Base-by-base conservation (phyloP, 345 rosid species). In the Arabis hirsuta region DNA sequence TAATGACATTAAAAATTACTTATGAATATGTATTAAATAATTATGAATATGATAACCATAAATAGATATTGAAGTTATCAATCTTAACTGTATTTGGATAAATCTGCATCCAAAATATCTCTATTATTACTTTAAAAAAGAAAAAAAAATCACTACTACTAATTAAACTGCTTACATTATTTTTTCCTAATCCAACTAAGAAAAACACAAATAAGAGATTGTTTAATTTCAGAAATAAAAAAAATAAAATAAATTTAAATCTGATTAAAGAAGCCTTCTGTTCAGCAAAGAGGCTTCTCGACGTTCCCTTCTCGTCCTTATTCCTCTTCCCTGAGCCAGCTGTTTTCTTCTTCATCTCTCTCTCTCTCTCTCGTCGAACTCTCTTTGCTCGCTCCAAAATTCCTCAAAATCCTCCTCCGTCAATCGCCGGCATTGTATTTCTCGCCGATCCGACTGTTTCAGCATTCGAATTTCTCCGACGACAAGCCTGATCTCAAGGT, bases 401-500 rank as follows among this genome's bases (percentile, higher is more conserved):
- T 65, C 58, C 55, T 39, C 44, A n/a, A 48, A 42, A 5, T 27
- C n/a, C 3, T 20, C 29, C 31, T 8, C 39, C 24, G 6, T 43
- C 6, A 31, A 63, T 69, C 67, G 9, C 31, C 47, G 34, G 55
- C 76, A 63, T 65, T 70, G 42, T 59, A 62, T 61, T 22, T 22
- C 8, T 29, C 12, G 20, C 42, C 52, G 72, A 76, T 76, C 80
- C 31, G 45, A 27, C 56, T 31, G 0, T 59, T 38, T 54, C 77
- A 51, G 11, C 73, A 57, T 70, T 77, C 57, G 2, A 51, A 59
- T 42, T 42, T 61, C 60, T 51, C 79, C 68, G 65, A 44, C 36
- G 12, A 36, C 59, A 36, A 68, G 62, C 58, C 74, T 69, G 71
- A 71, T 77, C 80, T 71, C 57, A 3, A 77, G 80, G 80, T 77